These are phyloP conservation scores for Canna indica DNA, from an alignment of 176 grass and related monocot species.

Conservation along the genomic window DNA sequence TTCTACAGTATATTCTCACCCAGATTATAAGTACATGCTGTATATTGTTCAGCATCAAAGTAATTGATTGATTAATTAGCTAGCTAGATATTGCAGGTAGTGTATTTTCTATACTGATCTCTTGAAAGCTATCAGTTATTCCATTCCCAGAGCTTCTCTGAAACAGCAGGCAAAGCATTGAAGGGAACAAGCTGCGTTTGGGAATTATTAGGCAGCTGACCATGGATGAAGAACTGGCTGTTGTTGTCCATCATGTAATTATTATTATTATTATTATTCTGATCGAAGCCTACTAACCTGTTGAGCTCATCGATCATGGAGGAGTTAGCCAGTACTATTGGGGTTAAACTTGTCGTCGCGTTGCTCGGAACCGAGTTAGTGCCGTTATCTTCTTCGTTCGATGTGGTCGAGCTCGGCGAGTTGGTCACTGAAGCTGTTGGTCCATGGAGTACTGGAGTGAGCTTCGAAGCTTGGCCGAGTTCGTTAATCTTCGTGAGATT, in stretches of 20 bases:
- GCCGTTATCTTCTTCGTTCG: conserved; percentile 14
- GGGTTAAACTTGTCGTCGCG: not conserved
- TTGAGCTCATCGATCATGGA: conserved; percentile 64
- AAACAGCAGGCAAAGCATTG: conserved; percentile 34
- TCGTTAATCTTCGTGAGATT: no score
- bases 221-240: conserved; percentile 33
- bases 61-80: no score
- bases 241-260: conserved; percentile 1
- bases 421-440: conserved; percentile 5
- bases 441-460: no score
- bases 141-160: conserved; percentile 97
- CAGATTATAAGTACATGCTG: no score
- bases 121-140: conserved; percentile 29
- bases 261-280: conserved; percentile 33
- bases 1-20: no score
- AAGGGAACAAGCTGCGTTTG: conserved; percentile 17
- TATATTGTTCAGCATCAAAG: no score
- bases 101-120: no score
- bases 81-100: no score
- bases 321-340: conserved; percentile 28
- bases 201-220: conserved; percentile 12
- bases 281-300: conserved; percentile 37
- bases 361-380: not conserved
- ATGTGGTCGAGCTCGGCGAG: conserved; percentile 25
- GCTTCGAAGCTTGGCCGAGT: not conserved